A percentile compares a stretch with the other conserved stretches of the same genome.
Conservation (phyloP, 805 yeast genomes). For the Candida patagonica region DNA sequence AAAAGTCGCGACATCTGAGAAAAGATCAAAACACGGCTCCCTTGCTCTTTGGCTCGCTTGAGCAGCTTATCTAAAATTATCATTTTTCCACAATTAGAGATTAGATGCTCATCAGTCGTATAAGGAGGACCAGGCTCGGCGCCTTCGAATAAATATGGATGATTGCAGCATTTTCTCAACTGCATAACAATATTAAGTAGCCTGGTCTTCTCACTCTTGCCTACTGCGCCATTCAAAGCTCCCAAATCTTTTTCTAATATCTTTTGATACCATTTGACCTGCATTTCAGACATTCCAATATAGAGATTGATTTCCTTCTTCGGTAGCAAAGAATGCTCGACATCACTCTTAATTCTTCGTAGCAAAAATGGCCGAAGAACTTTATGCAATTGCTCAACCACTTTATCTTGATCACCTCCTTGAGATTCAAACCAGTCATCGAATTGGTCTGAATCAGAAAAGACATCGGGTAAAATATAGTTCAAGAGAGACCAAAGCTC, state of each 20-base stretch:
- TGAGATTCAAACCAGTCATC: conserved; percentile 82
- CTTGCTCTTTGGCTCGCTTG: conserved; percentile 59
- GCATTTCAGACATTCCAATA: conserved; percentile 95
- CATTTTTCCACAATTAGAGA: conserved; percentile 88
- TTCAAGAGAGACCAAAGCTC: conserved; percentile 94
- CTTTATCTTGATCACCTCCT: conserved; percentile 56
- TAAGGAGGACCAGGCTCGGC: conserved; percentile 99
- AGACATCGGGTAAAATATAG: conserved; percentile 86
- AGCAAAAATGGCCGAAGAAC: conserved; percentile 80
- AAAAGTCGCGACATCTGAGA: conserved; percentile 89
- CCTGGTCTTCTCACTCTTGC: conserved; percentile 87
- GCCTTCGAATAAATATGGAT: conserved; percentile 96
- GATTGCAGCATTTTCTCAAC: conserved; percentile 91
- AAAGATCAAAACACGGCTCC: conserved; percentile 84
- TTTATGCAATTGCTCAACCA: conserved; percentile 81
- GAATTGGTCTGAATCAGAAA: conserved; percentile 81
- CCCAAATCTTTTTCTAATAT: conserved; percentile 87
- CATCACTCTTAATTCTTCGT: conserved; percentile 87
- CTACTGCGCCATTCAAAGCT: conserved; percentile 94
- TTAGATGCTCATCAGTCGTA: conserved; percentile 90
- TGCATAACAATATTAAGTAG: conserved; percentile 94
- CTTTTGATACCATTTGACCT: conserved; percentile 81
- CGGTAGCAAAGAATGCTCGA: conserved; percentile 82
- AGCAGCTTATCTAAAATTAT: conserved; percentile 75
- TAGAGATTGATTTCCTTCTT: conserved; percentile 85